These are phyloP conservation scores for Tetrahymena thermophila DNA, from an alignment of 73 alveolate genomes.

Conservation along the genomic window DNA sequence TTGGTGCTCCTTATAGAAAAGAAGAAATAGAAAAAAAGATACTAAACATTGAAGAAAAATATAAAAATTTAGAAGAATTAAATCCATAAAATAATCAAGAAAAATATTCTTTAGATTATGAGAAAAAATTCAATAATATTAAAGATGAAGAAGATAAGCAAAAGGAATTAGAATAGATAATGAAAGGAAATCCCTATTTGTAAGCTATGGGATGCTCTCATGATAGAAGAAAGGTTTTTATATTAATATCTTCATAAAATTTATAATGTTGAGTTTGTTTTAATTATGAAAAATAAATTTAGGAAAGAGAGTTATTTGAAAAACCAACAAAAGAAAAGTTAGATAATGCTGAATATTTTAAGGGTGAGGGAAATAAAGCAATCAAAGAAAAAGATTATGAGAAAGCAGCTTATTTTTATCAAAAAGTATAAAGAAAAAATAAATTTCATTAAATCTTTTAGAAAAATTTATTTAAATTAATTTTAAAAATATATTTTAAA, in stretches of 20 bases:
- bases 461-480: background rate
- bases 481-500: too few relatives aligned
- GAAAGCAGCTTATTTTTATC: slow-evolving; percentile 32
- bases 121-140: slow-evolving; percentile 11
- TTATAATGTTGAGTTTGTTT: background rate
- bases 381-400: slow-evolving; percentile 42
- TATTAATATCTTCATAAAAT: background rate
- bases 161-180: slow-evolving; percentile 17
- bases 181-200: slow-evolving; percentile 36
- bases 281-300: background rate
- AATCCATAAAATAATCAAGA: background rate
- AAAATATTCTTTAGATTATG: slow-evolving; percentile 25
- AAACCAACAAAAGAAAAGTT: slow-evolving; percentile 52
- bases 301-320: slow-evolving; percentile 53
- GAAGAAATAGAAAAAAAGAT: background rate
- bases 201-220: slow-evolving; percentile 42
- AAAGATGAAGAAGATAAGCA: slow-evolving; percentile 13
- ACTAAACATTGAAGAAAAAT: background rate
- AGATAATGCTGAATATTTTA: slow-evolving; percentile 42
- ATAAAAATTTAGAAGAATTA: background rate
- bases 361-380: slow-evolving; percentile 45
- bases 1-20: slow-evolving; percentile 13
- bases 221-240: slow-evolving; percentile 36
- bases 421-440: slow-evolving; percentile 8
- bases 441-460: background rate